These are phyloP conservation scores for Trichoderma brevicompactum DNA, from an alignment of 2,329 filamentous ascomycete species.

Conservation along the genomic window DNA sequence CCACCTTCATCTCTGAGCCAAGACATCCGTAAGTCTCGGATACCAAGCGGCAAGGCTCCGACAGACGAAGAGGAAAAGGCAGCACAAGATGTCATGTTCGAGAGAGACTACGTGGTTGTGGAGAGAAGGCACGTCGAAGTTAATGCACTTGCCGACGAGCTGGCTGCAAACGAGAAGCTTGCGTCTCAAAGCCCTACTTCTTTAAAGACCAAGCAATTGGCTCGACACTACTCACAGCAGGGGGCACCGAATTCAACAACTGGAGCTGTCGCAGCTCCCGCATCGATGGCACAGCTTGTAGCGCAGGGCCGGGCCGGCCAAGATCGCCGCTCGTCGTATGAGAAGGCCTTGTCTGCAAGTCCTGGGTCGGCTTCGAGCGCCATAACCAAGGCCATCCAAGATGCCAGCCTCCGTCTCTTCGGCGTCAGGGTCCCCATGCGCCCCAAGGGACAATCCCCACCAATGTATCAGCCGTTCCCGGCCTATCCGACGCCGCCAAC, in stretches of 20 bases:
- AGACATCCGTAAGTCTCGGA: constrained; percentile 39
- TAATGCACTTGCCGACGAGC: constrained; percentile 93
- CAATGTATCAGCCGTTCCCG: constrained; percentile 81
- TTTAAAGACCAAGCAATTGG: constrained; percentile 64
- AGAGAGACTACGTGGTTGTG: constrained; percentile 93
- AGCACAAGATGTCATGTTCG: constrained; percentile 85
- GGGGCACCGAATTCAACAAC: constrained; percentile 70
- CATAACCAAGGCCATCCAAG: constrained; percentile 92
- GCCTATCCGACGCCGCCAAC: constrained; percentile 74
- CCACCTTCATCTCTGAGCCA: constrained; percentile 42
- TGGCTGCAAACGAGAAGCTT: constrained; percentile 78
- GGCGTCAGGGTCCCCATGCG: constrained; percentile 72
- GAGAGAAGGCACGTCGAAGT: constrained; percentile 96
- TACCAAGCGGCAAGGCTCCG: constrained; percentile 37
- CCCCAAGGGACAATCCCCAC: constrained; percentile 70
- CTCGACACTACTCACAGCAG: constrained; percentile 79
- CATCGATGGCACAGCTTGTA: constrained; percentile 76
- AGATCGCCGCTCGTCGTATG: constrained; percentile 78
- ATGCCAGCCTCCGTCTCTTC: constrained; percentile 78
- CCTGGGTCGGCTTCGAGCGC: constrained; percentile 79
- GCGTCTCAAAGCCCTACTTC: constrained; percentile 53
- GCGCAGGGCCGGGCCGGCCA: constrained; percentile 71
- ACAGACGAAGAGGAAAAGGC: constrained; percentile 71
- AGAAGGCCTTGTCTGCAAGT: constrained; percentile 72
- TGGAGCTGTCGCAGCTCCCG: constrained; percentile 68